A percentile compares a stretch with the other conserved stretches of the same genome.
Evolutionary conservation across 306 rosid genomes (phyloP).

Genomic region (Malus sieversii): DNA sequence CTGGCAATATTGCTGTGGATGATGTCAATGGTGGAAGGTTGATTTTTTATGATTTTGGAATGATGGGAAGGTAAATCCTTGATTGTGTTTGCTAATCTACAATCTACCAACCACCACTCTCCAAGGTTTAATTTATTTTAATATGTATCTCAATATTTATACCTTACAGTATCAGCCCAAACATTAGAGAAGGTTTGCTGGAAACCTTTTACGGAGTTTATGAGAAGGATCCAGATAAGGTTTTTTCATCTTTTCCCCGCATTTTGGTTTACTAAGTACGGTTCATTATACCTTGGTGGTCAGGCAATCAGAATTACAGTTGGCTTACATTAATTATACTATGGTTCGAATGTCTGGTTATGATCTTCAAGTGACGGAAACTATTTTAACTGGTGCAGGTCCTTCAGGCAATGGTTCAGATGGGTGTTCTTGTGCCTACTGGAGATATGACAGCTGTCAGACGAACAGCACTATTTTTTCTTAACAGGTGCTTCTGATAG

Average conservation of each 20-base stretch:
- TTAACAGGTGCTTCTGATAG: conserved; percentile 53
- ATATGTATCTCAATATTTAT: conserved; percentile 9
- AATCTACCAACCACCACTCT: conserved; percentile 2
- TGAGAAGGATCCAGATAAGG: conserved; percentile 98
- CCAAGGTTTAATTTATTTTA: conserved; percentile 9
- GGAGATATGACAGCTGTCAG: conserved; percentile 99
- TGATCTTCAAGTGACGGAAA: conserved; percentile 22
- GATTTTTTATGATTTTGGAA: conserved; percentile 99
- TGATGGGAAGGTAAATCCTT: conserved; percentile 91
- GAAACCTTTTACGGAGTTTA: conserved; percentile 91
- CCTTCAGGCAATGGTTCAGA: conserved; percentile 93
- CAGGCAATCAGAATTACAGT: background rate
- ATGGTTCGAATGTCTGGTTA: background rate
- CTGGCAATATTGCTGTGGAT: conserved; percentile 98
- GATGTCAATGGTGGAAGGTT: conserved; percentile 99
- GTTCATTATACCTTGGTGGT: background rate
- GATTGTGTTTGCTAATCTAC: conserved; percentile 10
- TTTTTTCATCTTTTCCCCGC: conserved; percentile 5
- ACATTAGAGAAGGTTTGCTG: conserved; percentile 91
- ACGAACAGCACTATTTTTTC: conserved; percentile 94
- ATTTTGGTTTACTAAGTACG: background rate
- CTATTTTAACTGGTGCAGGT: conserved; percentile 47
- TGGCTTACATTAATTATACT: conserved; percentile 5
- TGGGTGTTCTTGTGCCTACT: conserved; percentile 99
- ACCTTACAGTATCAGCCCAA: conserved; percentile 76